Percentiles rank a stretch among this genome's conserved stretches.
Conservation (phyloP, 129 eudicot genomes). For the Ambrosia artemisiifolia region DNA sequence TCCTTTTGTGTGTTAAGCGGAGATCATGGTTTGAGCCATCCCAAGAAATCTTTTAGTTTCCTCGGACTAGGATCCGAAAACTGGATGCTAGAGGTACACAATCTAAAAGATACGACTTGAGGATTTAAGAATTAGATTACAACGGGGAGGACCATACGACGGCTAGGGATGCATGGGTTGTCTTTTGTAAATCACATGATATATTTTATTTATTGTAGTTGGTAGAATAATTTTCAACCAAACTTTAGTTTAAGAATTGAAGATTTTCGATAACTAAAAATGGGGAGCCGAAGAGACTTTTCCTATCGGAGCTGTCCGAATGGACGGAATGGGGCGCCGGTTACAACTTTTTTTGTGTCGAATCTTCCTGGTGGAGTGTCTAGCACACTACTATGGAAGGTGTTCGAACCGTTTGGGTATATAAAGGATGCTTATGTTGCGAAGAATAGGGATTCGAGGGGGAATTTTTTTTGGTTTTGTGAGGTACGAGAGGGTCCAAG, state of each 20-base stretch:
- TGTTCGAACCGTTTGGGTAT: too few relatives aligned
- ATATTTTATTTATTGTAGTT: constrained; percentile 22
- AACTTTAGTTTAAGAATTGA: not conserved
- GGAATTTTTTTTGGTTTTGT: too few relatives aligned
- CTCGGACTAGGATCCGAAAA: constrained; percentile 15
- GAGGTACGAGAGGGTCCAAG: too few relatives aligned
- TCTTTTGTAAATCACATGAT: not conserved
- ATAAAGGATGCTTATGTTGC: too few relatives aligned
- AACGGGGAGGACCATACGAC: constrained; percentile 6
- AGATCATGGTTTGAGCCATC: constrained; percentile 18
- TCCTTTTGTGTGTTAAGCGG: constrained; percentile 27
- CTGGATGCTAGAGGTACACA: not conserved
- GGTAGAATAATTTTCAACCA: constrained; percentile 29
- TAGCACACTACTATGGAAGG: too few relatives aligned
- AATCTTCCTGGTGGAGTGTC: too few relatives aligned
- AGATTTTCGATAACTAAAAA: too few relatives aligned
- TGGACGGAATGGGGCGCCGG: too few relatives aligned
- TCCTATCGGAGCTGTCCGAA: too few relatives aligned
- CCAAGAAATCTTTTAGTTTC: constrained; percentile 18
- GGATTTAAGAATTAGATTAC: not conserved
- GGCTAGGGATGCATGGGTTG: constrained; percentile 17
- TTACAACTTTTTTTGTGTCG: too few relatives aligned
- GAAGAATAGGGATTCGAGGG: too few relatives aligned
- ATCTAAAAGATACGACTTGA: not conserved
- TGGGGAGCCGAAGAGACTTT: too few relatives aligned